Base-by-base conservation (phyloP, 495 filamentous ascomycete genomes). In the Poronia punctata region DNA sequence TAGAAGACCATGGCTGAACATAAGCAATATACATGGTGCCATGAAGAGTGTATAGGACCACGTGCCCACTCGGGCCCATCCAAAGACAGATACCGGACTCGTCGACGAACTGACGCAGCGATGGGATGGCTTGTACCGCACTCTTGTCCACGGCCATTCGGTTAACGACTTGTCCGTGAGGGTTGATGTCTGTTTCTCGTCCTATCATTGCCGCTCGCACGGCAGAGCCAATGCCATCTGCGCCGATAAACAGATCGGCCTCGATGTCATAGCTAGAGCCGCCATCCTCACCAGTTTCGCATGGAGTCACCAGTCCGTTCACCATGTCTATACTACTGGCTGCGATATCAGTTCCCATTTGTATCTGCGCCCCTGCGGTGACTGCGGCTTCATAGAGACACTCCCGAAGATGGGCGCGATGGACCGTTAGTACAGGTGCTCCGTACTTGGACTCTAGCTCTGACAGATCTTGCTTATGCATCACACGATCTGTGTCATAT, bases 341-440 rank as follows among this genome's bases (percentile, higher is more conserved):
- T 14, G 12, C 24, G 4, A 38, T 20, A 6, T 14, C 40, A 12
- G 30, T 38, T 1, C 9, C 43, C 6, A 41, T 34, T 28, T 14
- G 19, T 17, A 46, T 24, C 2, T 16, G n/a, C 16, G 29, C 43
- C 6, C 35, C 43, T 5, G 15, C 8, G 10, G 35, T 35, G 17
- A 30, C 16, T 15, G 43, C 43, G 29, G 29, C 43, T 11, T 46
- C 35, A 20, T 39, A 46, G 0, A 46, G 23, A 18, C 39, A 11
- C 25, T 15, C n/a, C 9, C 43, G 35, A 10, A 46, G 30, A 22
- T 46, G 22, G n/a, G 35, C 32, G 8, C 43, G 34, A 27, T 46
- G 43, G n/a, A 46, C 28, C 35, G 37, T 37, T 18, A 46, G n/a
- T 5, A 39, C 17, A 1, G 43, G 43, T 10, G 37, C 22, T 6